Evolutionary conservation across 345 rosid genomes (phyloP), one percentile per base, ranked within the genome.

Genomic region (Gossypium mustelinum): DNA sequence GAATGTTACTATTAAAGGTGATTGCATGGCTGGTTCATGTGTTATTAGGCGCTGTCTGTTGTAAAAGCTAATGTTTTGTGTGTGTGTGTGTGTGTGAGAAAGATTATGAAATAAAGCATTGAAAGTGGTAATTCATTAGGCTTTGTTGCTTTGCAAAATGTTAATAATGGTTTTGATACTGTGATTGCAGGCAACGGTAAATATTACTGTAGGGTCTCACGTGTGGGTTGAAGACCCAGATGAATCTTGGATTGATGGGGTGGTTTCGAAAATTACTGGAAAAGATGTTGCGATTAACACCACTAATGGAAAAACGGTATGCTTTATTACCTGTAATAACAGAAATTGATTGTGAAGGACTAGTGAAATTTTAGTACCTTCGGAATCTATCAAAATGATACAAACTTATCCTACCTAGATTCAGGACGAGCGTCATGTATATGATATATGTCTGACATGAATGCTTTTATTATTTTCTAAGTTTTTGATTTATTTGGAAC

Each of bases 131-230:
- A 20, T 22, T 10, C 34, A 2, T 20, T 22, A 3, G 27, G 25
- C 41, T 24, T 59, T 18, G 14, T 57, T 44, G 52, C n/a, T 48
- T 47, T 60, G 29, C 48, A 61, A 17, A 62, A 50, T 74, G 25
- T 47, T 58, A 41, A 79, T 47, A 20, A 78, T 63, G 55, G 24
- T 56, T 68, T 22, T 74, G 22, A 59, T 73, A 18, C 63, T 48
- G 76, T 52, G 52, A 68, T 76, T 82, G 82, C 86, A 94, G 98
- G 98, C 86, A 81, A 87, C 94, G 2, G 97, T 87, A 66, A 94
- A 92, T 76, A 92, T 94, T 65, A 91, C 84, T 70, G 97, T 89
- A 3, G 95, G 98, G 70, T 94, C 98, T 80, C 90, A 94, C 29
- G 92, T 91, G 78, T 94, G 97, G 98, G 87, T 79, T 39, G 98